phyloP scores from a whole-genome alignment of 768 basidiomycete species.

The Lyophyllum atratum region DNA sequence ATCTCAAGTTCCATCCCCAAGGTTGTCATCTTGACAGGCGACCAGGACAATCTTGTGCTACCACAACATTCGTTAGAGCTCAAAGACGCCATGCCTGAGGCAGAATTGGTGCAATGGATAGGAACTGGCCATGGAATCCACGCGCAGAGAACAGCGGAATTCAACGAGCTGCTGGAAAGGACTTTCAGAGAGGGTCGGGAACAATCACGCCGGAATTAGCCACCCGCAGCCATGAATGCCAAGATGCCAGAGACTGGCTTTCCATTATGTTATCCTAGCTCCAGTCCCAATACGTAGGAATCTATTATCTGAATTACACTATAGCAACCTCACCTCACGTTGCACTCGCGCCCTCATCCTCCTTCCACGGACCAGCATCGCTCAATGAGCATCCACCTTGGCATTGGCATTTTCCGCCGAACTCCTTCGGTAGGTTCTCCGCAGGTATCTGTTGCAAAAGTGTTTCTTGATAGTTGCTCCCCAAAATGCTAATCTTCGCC shows the following conservation, averaged over 20 bases:
- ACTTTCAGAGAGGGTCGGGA: slow-evolving; percentile 54
- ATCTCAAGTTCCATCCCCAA: slow-evolving; percentile 65
- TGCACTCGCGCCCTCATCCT: neutral
- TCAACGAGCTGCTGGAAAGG: slow-evolving; percentile 59
- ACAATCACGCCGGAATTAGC: neutral
- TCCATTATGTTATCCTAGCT: neutral
- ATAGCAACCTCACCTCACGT: neutral
- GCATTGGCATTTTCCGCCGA: slow-evolving; percentile 84
- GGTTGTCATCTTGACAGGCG: slow-evolving; percentile 67
- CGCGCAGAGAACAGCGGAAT: slow-evolving; percentile 46
- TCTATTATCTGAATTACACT: slow-evolving; percentile 4
- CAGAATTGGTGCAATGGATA: slow-evolving; percentile 57
- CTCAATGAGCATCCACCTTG: slow-evolving; percentile 80
- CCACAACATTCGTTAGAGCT: slow-evolving; percentile 52
- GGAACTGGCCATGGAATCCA: slow-evolving; percentile 66
- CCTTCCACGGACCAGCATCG: slow-evolving; percentile 92
- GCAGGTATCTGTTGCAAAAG: slow-evolving; percentile 80
- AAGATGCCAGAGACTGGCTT: neutral
- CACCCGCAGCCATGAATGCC: neutral
- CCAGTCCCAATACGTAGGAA: neutral
- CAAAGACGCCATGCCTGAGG: slow-evolving; percentile 61
- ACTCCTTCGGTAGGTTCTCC: slow-evolving; percentile 82
- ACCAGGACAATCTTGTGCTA: slow-evolving; percentile 60
- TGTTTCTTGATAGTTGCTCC: slow-evolving; percentile 71
- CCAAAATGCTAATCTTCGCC: slow-evolving; percentile 89